Evolutionary conservation across 495 filamentous ascomycete species (phyloP).

Genomic region (Articulospora tetracladia): DNA sequence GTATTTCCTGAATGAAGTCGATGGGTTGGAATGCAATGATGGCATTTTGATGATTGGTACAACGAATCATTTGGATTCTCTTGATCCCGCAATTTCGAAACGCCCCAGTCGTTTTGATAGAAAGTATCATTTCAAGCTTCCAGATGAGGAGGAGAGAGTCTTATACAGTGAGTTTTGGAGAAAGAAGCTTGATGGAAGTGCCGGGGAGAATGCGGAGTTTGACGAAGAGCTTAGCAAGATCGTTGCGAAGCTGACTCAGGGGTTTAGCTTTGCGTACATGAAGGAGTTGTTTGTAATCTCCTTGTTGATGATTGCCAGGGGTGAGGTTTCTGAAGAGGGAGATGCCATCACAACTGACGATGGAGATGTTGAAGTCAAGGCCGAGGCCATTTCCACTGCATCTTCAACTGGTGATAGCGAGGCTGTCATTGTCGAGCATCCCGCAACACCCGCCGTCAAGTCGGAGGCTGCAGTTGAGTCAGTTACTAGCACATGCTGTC

Average conservation of each 20-base stretch:
- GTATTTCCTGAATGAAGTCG: conserved; percentile 70
- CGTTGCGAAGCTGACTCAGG: conserved; percentile 54
- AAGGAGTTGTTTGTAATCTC: conserved; percentile 60
- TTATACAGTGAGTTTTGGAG: conserved; percentile 55
- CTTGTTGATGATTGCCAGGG: conserved; percentile 41
- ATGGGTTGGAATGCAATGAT: conserved; percentile 62
- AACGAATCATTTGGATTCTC: conserved; percentile 55
- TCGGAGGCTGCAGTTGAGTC: neutral
- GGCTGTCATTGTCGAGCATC: conserved; percentile 36
- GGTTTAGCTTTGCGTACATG: conserved; percentile 62
- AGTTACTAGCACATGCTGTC: too few relatives aligned
- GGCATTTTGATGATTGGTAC: conserved; percentile 62
- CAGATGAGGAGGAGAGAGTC: conserved; percentile 43
- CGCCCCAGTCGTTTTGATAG: conserved; percentile 60
- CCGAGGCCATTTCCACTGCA: conserved; percentile 27
- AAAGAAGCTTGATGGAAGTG: conserved; percentile 45
- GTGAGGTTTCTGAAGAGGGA: conserved; percentile 8
- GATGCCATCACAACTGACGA: neutral
- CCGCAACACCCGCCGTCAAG: conserved; percentile 26
- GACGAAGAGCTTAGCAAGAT: conserved; percentile 44
- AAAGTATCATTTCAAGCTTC: conserved; percentile 57
- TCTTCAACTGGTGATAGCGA: neutral
- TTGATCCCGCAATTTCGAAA: conserved; percentile 60
- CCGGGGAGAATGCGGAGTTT: conserved; percentile 41
- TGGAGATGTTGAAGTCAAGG: conserved; percentile 36